Percentiles rank a stretch among this genome's conserved stretches.
Evolutionary conservation across 2,329 filamentous ascomycete species (phyloP).

Genomic region (Fusarium humuli): DNA sequence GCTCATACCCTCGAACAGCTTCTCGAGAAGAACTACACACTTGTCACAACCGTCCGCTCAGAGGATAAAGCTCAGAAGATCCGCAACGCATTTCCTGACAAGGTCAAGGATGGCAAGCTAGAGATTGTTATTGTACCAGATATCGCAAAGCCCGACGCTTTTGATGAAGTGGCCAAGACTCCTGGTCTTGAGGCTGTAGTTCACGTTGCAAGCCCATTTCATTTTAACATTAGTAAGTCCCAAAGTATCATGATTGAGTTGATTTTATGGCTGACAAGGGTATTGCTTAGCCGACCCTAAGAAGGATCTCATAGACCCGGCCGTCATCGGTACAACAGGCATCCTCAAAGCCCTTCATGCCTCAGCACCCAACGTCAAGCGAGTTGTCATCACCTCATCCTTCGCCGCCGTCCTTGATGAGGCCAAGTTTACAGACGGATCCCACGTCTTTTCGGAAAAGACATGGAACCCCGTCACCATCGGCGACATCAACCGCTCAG

Average conservation of each 20-base stretch:
- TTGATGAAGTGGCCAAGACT: constrained; percentile 70
- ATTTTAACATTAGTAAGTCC: constrained; percentile 60
- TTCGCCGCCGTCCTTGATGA: constrained; percentile 65
- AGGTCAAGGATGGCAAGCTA: constrained; percentile 58
- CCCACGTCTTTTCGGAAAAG: constrained; percentile 58
- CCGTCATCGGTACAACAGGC: constrained; percentile 71
- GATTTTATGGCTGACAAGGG: too few relatives aligned
- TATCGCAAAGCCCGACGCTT: constrained; percentile 78
- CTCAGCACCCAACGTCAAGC: constrained; percentile 70
- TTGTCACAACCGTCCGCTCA: constrained; percentile 67
- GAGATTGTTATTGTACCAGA: constrained; percentile 76
- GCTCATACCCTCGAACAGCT: constrained; percentile 68
- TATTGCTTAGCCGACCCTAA: constrained; percentile 56
- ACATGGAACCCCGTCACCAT: constrained; percentile 67
- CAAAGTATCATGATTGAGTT: too few relatives aligned
- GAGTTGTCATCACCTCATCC: constrained; percentile 73
- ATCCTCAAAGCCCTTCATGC: constrained; percentile 77
- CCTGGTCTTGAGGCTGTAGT: constrained; percentile 66
- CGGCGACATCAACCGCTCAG: constrained; percentile 55
- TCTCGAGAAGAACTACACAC: constrained; percentile 61
- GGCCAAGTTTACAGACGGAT: constrained; percentile 52
- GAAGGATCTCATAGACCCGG: constrained; percentile 68
- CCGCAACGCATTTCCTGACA: constrained; percentile 57
- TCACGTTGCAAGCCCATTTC: constrained; percentile 71
- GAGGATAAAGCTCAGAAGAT: constrained; percentile 66